Evolutionary conservation across 1,284 basidiomycete species (phyloP).

Genomic region (Apiotrichum gamsii): DNA sequence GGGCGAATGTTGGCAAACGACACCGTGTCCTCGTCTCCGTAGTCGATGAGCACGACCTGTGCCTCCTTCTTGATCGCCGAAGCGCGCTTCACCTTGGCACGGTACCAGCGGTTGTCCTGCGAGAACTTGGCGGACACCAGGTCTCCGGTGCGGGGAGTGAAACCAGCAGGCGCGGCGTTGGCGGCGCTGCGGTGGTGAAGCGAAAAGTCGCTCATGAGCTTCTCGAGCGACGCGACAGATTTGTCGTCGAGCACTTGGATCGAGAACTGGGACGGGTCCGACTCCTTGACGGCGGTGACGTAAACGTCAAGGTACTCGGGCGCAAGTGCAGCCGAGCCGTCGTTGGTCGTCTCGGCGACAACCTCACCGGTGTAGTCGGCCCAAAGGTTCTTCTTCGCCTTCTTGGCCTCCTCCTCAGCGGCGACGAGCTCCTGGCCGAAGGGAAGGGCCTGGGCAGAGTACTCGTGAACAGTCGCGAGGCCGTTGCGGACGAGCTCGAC

Average conservation of each 20-base stretch:
- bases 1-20: slow-evolving; percentile 65
- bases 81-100: slow-evolving; percentile 74
- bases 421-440: slow-evolving; percentile 74
- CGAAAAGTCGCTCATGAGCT: slow-evolving; percentile 89
- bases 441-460: slow-evolving; percentile 73
- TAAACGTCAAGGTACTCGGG: slow-evolving; percentile 85
- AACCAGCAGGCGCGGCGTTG: slow-evolving; percentile 55
- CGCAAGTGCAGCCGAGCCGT: slow-evolving; percentile 57
- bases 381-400: slow-evolving; percentile 76
- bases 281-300: slow-evolving; percentile 78
- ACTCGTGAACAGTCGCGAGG: slow-evolving; percentile 75
- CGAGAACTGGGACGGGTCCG: slow-evolving; percentile 75
- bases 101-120: slow-evolving; percentile 83
- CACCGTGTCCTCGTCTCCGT: slow-evolving; percentile 78
- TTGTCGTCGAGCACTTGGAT: slow-evolving; percentile 79
- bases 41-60: slow-evolving; percentile 48
- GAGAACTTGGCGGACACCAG: slow-evolving; percentile 67
- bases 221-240: slow-evolving; percentile 82
- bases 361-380: slow-evolving; percentile 64
- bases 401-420: slow-evolving; percentile 78
- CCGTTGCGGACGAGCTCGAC: slow-evolving; percentile 69
- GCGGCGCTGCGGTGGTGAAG: slow-evolving; percentile 66
- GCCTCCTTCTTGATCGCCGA: slow-evolving; percentile 69
- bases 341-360: slow-evolving; percentile 47
- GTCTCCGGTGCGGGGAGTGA: slow-evolving; percentile 74